Evolutionary conservation across 495 filamentous ascomycete genomes (phyloP).

Genomic region (Penicillium verhagenii): DNA sequence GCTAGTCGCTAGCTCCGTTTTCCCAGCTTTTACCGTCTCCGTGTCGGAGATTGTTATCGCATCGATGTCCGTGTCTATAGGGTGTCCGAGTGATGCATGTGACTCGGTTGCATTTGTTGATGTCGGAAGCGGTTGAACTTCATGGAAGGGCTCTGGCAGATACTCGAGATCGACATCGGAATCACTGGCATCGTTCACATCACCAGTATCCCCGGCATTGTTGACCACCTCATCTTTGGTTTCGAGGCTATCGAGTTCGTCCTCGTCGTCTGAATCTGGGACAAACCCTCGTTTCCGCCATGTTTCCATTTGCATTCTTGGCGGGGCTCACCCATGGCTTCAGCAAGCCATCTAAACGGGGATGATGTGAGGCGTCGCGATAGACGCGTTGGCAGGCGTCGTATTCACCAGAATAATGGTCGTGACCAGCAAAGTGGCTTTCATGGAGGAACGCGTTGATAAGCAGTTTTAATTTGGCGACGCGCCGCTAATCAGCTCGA

Average conservation of each 20-base stretch:
- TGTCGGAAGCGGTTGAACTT: no score
- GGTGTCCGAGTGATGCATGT: neutral
- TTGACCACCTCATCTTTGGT: conserved; percentile 14
- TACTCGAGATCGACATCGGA: conserved; percentile 17
- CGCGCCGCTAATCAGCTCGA: conserved; percentile 21
- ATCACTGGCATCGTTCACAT: conserved; percentile 1
- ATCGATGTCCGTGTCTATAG: neutral
- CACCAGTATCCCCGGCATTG: conserved; percentile 3
- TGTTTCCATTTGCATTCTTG: conserved; percentile 55
- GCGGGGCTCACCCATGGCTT: conserved; percentile 43
- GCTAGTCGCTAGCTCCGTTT: neutral
- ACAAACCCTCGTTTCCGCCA: conserved; percentile 63
- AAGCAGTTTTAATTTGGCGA: conserved; percentile 18
- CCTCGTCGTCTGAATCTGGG: conserved; percentile 61
- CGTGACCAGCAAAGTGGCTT: neutral
- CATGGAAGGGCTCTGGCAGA: no score
- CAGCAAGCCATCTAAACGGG: conserved; percentile 29
- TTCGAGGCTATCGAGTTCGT: conserved; percentile 44
- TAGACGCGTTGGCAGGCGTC: neutral
- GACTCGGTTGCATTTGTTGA: neutral
- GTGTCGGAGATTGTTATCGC: conserved; percentile 7
- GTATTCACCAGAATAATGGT: neutral
- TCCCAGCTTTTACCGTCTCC: neutral
- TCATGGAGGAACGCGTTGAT: conserved; percentile 35
- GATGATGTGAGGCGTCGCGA: no score